phyloP scores from a whole-genome alignment of 352 stramenopile species.

The Phytopythium chamaehyphon region DNA sequence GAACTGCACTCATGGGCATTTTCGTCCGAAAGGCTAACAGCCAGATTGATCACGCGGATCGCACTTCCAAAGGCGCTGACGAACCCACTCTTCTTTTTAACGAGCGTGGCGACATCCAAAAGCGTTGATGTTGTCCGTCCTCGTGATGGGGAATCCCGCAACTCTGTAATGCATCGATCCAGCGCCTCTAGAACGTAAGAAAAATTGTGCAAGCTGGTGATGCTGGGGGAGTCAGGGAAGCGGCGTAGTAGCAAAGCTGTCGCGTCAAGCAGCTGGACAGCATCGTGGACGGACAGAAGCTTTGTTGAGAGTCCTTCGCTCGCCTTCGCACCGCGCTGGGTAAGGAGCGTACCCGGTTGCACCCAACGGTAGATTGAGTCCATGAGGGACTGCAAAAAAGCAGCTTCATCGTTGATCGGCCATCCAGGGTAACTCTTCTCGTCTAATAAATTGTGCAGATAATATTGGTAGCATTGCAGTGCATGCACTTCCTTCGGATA shows the following conservation, averaged over 20 bases:
- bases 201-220: slow-evolving; percentile 67
- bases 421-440: slow-evolving; percentile 86
- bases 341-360: slow-evolving; percentile 50
- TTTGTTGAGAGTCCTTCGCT: slow-evolving; percentile 54
- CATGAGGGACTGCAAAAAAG: slow-evolving; percentile 68
- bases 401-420: slow-evolving; percentile 80
- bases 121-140: slow-evolving; percentile 9
- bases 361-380: slow-evolving; percentile 79
- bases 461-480: slow-evolving; percentile 87
- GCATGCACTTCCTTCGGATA: slow-evolving; percentile 84
- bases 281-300: slow-evolving; percentile 61
- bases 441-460: slow-evolving; percentile 82
- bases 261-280: slow-evolving; percentile 68
- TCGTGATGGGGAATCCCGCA: slow-evolving; percentile 38
- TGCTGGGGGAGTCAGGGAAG: slow-evolving; percentile 61
- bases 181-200: slow-evolving; percentile 67
- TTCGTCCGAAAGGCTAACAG: slow-evolving; percentile 66
- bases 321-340: slow-evolving; percentile 28
- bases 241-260: slow-evolving; percentile 62
- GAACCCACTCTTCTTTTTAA: slow-evolving; percentile 57
- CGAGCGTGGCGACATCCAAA: slow-evolving; percentile 50
- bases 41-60: slow-evolving; percentile 74
- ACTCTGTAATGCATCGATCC: slow-evolving; percentile 76
- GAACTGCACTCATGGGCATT: slow-evolving; percentile 77
- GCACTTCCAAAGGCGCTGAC: slow-evolving; percentile 69